Percentiles rank a stretch among this genome's conserved stretches.
phyloP scores from a whole-genome alignment of 768 basidiomycete genomes.

The Russula ochroleuca region DNA sequence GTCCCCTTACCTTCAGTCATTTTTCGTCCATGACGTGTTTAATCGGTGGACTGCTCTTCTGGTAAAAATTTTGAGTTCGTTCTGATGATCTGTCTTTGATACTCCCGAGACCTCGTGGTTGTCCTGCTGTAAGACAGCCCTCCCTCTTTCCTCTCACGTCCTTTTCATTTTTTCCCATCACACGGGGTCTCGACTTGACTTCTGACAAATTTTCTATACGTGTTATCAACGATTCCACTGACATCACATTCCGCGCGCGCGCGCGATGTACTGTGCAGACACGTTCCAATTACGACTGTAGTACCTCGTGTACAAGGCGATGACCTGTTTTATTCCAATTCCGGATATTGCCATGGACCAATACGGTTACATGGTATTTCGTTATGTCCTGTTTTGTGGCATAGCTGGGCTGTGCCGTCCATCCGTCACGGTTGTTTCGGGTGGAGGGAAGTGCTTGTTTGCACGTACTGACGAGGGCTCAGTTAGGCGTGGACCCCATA shows the following conservation, averaged over 20 bases:
- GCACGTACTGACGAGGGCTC: too few species aligned
- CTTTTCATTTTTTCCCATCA: too few species aligned
- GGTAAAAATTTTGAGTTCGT: not conserved
- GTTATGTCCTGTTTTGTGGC: not conserved
- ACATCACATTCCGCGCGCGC: not conserved
- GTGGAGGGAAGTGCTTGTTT: too few species aligned
- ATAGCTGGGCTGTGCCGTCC: too few species aligned
- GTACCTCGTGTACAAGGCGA: not conserved
- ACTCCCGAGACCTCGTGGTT: not conserved
- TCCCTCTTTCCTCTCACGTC: too few species aligned
- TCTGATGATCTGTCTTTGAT: not conserved
- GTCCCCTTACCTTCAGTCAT: not conserved
- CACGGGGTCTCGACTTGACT: too few species aligned
- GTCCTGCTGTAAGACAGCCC: not conserved
- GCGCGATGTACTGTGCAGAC: not conserved
- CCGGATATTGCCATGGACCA: not conserved
- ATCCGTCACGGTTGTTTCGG: too few species aligned
- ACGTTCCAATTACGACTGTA: not conserved
- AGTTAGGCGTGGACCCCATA: too few species aligned
- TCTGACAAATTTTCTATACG: too few species aligned
- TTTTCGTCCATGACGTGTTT: not conserved
- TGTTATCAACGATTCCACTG: not conserved
- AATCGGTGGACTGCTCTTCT: not conserved
- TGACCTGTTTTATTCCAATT: not conserved
- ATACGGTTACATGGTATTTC: not conserved